Conservation (phyloP, 495 filamentous ascomycete genomes). For the Penicillium soppii region DNA sequence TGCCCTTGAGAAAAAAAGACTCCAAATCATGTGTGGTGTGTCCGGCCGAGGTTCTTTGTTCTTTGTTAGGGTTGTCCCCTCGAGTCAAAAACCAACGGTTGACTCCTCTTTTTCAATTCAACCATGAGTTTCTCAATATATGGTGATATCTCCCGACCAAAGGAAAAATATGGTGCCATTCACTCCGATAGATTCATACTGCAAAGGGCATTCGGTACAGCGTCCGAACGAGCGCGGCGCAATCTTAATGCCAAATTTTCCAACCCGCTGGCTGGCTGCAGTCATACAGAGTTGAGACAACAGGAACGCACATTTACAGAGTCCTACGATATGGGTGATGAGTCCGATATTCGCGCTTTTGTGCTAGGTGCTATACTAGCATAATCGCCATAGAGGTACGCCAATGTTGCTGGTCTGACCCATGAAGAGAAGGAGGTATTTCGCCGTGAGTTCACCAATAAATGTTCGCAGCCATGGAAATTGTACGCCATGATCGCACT, state of each 20-base stretch:
- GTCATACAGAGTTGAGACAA: constrained; percentile 54
- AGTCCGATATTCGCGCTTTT: constrained; percentile 65
- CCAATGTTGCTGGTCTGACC: constrained; percentile 53
- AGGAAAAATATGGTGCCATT: constrained; percentile 15
- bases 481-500: constrained; percentile 68
- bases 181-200: constrained; percentile 19
- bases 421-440: constrained; percentile 58
- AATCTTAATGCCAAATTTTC: constrained; percentile 62
- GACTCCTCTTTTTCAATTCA: not conserved
- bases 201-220: constrained; percentile 30
- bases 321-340: constrained; percentile 60
- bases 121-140: not conserved
- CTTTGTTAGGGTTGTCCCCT: no score
- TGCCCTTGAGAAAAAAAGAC: not conserved
- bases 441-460: constrained; percentile 61
- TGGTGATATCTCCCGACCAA: no score
- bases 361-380: constrained; percentile 72
- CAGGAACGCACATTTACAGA: constrained; percentile 66
- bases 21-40: not conserved
- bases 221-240: constrained; percentile 51
- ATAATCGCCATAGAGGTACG: constrained; percentile 55
- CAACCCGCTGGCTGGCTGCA: constrained; percentile 68
- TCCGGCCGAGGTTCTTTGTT: constrained; percentile 2
- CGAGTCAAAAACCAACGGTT: not conserved
- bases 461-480: constrained; percentile 69